Evolutionary conservation across 805 yeast genomes (phyloP).

Genomic region (Starmerella bombicola): DNA sequence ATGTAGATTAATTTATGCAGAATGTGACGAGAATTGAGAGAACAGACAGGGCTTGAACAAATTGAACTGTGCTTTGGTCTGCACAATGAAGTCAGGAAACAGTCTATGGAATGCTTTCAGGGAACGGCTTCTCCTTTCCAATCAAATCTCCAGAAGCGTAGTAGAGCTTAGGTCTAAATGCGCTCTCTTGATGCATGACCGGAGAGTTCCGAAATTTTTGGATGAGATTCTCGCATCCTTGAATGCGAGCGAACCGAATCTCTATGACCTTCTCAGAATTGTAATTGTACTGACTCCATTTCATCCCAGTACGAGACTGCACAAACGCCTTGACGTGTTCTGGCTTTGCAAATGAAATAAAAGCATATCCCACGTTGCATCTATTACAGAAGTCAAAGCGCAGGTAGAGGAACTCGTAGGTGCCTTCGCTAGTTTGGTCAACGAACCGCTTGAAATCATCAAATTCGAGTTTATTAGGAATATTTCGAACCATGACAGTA

Average conservation of each 20-base stretch:
- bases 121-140: conserved; percentile 35
- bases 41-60: no score
- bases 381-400: conserved; percentile 42
- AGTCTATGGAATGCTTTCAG: background rate
- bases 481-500: conserved; percentile 43
- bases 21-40: no score
- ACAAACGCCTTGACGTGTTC: conserved; percentile 37
- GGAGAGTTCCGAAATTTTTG: conserved; percentile 40
- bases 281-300: conserved; percentile 33
- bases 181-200: conserved; percentile 38
- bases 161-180: conserved; percentile 39
- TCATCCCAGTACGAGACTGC: conserved; percentile 35
- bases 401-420: conserved; percentile 34
- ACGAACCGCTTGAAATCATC: conserved; percentile 36
- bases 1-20: no score
- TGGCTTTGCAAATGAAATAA: conserved; percentile 38
- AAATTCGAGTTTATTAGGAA: conserved; percentile 41
- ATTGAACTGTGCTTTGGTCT: no score
- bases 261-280: conserved; percentile 42
- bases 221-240: conserved; percentile 36
- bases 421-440: conserved; percentile 34
- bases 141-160: conserved; percentile 33
- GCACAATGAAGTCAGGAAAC: background rate
- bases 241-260: conserved; percentile 41
- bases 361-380: conserved; percentile 48